Conservation (phyloP, 352 stramenopile species). For the Phytophthora cajani region DNA sequence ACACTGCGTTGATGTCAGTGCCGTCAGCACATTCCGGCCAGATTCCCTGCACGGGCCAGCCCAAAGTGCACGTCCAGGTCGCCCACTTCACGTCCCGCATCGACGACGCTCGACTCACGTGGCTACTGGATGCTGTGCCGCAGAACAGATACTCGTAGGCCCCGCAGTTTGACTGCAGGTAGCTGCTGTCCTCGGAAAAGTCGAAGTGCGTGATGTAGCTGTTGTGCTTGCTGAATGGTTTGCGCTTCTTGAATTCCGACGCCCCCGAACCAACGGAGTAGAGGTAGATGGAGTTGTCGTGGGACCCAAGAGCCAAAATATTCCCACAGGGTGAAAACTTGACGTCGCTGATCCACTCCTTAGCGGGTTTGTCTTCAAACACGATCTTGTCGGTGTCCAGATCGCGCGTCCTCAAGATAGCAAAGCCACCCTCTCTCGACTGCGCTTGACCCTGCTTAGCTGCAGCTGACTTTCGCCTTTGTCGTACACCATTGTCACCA, state of each 20-base stretch:
- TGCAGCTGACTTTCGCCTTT: slow-evolving; percentile 22
- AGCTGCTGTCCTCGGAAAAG: slow-evolving; percentile 75
- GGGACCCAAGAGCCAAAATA: slow-evolving; percentile 65
- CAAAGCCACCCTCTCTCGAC: slow-evolving; percentile 59
- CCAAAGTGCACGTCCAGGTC: slow-evolving; percentile 90
- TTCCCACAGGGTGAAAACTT: slow-evolving; percentile 71
- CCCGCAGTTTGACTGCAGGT: slow-evolving; percentile 82
- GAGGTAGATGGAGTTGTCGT: slow-evolving; percentile 79
- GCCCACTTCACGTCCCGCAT: slow-evolving; percentile 86
- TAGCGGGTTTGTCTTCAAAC: slow-evolving; percentile 68
- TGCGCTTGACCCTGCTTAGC: slow-evolving; percentile 28
- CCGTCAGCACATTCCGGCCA: slow-evolving; percentile 83
- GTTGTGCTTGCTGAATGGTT: slow-evolving; percentile 82
- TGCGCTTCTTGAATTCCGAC: slow-evolving; percentile 59
- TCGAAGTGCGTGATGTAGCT: slow-evolving; percentile 88
- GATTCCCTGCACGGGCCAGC: slow-evolving; percentile 93
- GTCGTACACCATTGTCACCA: slow-evolving; percentile 62
- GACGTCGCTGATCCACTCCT: slow-evolving; percentile 83
- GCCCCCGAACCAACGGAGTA: slow-evolving; percentile 46
- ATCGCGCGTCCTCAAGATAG: slow-evolving; percentile 39
- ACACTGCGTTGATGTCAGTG: slow-evolving; percentile 86
- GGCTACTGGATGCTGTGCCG: slow-evolving; percentile 77
- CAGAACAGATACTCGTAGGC: slow-evolving; percentile 93
- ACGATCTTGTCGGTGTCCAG: slow-evolving; percentile 33
- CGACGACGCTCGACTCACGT: slow-evolving; percentile 83